Base-by-base conservation (phyloP, 371 early-diverging fungal genomes). In the Mucor piriformis region DNA sequence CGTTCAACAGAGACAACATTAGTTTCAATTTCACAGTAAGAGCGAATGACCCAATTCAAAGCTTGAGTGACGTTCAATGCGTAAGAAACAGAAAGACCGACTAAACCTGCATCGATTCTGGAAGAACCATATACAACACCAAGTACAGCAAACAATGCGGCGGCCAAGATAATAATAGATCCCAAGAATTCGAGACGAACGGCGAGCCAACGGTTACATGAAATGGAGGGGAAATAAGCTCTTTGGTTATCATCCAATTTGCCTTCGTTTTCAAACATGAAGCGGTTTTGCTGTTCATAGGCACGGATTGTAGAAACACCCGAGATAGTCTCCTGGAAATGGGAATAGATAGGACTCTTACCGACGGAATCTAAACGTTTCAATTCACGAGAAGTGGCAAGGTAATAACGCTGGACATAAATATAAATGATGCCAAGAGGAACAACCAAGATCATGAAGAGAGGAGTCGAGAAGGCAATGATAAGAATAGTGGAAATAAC, bases 171-270 rank as follows among this genome's bases (percentile, higher is more conserved):
- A 42, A 91, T 87, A 48, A 81, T 66, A 7, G 84, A 82, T 15
- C 86, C 85, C 58, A 86, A 44, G 34, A 91, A 79, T 71, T 97
- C 94, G 21, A 97, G 82, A 29, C 97, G 89, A 12, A 96, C 85
- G 29, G 95, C 94, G 15, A 96, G 69, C 93, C 98, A 98, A 37
- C 97, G 92, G 55, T 94, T 94, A 48, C 88, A 82, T 0, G 86
- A 80, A 29, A 94, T 74, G 5, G 84, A 87, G 2, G 94, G 90
- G 72, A 88, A 92, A 59, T 89, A 91, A 0, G 93, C 94, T 40
- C 82, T 82, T 61, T 86, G 87, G 67, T 94, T 95, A 58, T 76
- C 73, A 63, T 95, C 96, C 32, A 95, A 64, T 46, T 86, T 80
- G n/a, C 60, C 50, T 58, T 91, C 87, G 67, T 92, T 95, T 50